Evolutionary conservation across 495 filamentous ascomycete genomes (phyloP).

Genomic region (Penicillium samsonianum): DNA sequence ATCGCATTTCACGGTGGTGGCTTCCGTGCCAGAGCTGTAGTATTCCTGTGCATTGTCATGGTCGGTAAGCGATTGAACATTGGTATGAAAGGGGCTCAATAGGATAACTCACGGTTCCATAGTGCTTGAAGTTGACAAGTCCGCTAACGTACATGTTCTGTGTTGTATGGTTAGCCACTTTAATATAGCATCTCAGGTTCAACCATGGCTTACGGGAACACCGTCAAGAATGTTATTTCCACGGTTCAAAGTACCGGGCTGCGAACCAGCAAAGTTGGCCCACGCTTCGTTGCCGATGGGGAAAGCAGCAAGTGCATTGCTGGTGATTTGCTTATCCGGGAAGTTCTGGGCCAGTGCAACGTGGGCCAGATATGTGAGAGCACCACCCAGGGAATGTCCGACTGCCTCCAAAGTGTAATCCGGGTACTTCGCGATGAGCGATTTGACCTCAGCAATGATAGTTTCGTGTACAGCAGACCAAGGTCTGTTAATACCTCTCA

Average conservation of each 20-base stretch:
- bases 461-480: slow-evolving; percentile 36
- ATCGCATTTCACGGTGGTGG: slow-evolving; percentile 22
- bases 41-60: slow-evolving; percentile 25
- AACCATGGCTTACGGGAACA: slow-evolving; percentile 28
- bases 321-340: slow-evolving; percentile 30
- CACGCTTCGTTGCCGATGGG: slow-evolving; percentile 39
- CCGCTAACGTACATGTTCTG: slow-evolving; percentile 37
- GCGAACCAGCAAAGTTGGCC: slow-evolving; percentile 30
- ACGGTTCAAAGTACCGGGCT: slow-evolving; percentile 32
- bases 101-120: slow-evolving; percentile 31
- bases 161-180: slow-evolving; percentile 9
- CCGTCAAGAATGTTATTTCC: slow-evolving; percentile 36
- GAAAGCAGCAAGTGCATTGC: slow-evolving; percentile 38
- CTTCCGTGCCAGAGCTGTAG: slow-evolving; percentile 33
- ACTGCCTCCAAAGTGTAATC: slow-evolving; percentile 36
- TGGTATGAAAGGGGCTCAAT: neutral
- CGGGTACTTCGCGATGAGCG: slow-evolving; percentile 30
- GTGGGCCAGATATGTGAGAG: slow-evolving; percentile 39
- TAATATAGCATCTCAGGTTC: neutral
- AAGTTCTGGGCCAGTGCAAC: slow-evolving; percentile 38
- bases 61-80: slow-evolving; percentile 6
- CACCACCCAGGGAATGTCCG: slow-evolving; percentile 38
- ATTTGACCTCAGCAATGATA: slow-evolving; percentile 33
- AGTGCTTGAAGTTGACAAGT: slow-evolving; percentile 33
- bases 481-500: slow-evolving; percentile 30